Conservation (phyloP, 2,329 filamentous ascomycete species). For the Tolypocladium ovalisporum region DNA sequence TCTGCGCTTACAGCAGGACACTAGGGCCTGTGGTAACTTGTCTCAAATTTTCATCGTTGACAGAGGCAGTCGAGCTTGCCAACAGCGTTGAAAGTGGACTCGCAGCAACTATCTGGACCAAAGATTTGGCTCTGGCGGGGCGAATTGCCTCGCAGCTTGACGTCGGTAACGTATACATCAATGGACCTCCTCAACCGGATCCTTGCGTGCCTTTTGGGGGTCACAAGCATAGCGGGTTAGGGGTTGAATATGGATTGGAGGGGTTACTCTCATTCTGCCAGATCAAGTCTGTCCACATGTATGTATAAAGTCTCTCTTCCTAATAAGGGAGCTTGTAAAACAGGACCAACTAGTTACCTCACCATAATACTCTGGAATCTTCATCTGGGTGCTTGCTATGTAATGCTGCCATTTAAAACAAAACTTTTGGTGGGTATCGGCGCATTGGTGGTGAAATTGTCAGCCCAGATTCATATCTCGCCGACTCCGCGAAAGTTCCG, state of each 20-base stretch:
- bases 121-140: slow-evolving; percentile 35
- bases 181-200: slow-evolving; percentile 14
- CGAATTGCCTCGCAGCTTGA: slow-evolving; percentile 40
- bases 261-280: slow-evolving; percentile 3
- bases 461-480: neutral
- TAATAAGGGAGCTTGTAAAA: too few species aligned
- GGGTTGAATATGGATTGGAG: slow-evolving; percentile 5
- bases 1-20: too few species aligned
- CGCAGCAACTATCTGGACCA: slow-evolving; percentile 44
- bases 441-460: neutral
- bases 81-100: slow-evolving; percentile 41
- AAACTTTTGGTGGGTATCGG: neutral
- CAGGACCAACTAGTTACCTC: too few species aligned
- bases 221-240: slow-evolving; percentile 8
- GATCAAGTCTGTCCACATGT: neutral
- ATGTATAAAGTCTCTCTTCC: neutral
- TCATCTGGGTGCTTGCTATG: too few species aligned
- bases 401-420: too few species aligned
- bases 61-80: slow-evolving; percentile 42
- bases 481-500: too few species aligned
- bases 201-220: slow-evolving; percentile 7
- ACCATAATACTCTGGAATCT: too few species aligned
- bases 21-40: slow-evolving; percentile 24
- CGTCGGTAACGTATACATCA: slow-evolving; percentile 47
- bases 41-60: slow-evolving; percentile 7